Conservation (phyloP, 1,139 yeast species). For the Hyphopichia burtonii region DNA sequence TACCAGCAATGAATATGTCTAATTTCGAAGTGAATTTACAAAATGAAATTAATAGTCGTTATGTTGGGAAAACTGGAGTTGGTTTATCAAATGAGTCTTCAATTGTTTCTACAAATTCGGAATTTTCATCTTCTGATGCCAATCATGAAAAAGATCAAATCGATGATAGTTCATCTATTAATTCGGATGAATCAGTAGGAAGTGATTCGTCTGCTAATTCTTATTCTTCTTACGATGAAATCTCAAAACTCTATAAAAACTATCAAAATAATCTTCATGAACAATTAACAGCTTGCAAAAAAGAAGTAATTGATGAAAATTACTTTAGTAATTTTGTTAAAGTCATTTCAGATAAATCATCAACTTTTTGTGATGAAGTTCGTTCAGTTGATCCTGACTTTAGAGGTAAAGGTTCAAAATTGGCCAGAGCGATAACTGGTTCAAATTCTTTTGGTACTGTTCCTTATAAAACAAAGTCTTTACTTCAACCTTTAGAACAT, state of each 20-base stretch:
- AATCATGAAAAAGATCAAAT: neutral
- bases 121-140: neutral
- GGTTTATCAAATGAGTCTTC: neutral
- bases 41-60: conserved; percentile 17
- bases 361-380: conserved; percentile 37
- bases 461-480: conserved; percentile 44
- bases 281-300: conserved; percentile 15
- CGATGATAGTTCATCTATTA: conserved; percentile 6
- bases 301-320: conserved; percentile 22
- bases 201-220: conserved; percentile 19
- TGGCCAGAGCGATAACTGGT: conserved; percentile 49
- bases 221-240: conserved; percentile 42
- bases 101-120: neutral
- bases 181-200: conserved; percentile 3
- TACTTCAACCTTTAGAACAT: conserved; percentile 32
- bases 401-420: conserved; percentile 43
- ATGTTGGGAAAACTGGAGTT: conserved; percentile 2
- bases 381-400: conserved; percentile 40
- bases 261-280: conserved; percentile 25
- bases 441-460: conserved; percentile 39
- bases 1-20: conserved; percentile 64
- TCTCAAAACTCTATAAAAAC: conserved; percentile 29
- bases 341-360: conserved; percentile 39
- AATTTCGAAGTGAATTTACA: conserved; percentile 45
- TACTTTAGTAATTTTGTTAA: conserved; percentile 32